phyloP scores from a whole-genome alignment of 331 rosid genomes.

The Rosa hybrid region DNA sequence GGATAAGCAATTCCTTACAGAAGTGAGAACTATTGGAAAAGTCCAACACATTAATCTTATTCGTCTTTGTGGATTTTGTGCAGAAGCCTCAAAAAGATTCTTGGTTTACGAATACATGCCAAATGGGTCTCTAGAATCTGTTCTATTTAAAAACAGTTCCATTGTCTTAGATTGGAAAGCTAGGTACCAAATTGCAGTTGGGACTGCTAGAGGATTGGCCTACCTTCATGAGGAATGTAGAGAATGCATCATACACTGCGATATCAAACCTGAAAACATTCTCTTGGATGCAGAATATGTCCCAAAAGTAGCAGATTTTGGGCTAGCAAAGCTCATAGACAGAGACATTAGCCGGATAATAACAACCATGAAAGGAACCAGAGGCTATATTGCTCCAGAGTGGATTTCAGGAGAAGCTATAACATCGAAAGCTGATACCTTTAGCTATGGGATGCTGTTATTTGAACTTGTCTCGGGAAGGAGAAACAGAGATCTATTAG shows the following conservation, averaged over 20 bases:
- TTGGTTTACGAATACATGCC: constrained; percentile 43
- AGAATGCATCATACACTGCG: constrained; percentile 44
- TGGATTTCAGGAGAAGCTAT: constrained; percentile 46
- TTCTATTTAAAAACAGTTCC: constrained; percentile 20
- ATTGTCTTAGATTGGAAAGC: constrained; percentile 28
- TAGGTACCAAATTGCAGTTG: constrained; percentile 38
- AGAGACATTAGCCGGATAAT: constrained; percentile 35
- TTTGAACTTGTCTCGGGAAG: constrained; percentile 37
- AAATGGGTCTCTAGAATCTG: constrained; percentile 39
- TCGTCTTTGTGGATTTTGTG: constrained; percentile 36
- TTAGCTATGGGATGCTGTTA: constrained; percentile 34
- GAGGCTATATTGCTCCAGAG: constrained; percentile 49
- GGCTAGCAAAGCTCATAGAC: constrained; percentile 34
- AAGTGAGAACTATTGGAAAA: constrained; percentile 36
- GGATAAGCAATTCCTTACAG: constrained; percentile 38
- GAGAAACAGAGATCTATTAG: constrained; percentile 29
- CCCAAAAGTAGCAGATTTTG: constrained; percentile 44
- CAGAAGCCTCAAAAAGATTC: constrained; percentile 23
- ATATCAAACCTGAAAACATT: constrained; percentile 47
- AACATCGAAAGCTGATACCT: constrained; percentile 44
- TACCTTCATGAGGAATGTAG: constrained; percentile 40
- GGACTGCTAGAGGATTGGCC: constrained; percentile 41
- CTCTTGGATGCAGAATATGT: constrained; percentile 32
- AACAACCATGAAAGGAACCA: constrained; percentile 41
- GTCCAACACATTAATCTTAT: constrained; percentile 39